Base-by-base conservation (phyloP, 208 protist species). In the Trypanosoma caninum region DNA sequence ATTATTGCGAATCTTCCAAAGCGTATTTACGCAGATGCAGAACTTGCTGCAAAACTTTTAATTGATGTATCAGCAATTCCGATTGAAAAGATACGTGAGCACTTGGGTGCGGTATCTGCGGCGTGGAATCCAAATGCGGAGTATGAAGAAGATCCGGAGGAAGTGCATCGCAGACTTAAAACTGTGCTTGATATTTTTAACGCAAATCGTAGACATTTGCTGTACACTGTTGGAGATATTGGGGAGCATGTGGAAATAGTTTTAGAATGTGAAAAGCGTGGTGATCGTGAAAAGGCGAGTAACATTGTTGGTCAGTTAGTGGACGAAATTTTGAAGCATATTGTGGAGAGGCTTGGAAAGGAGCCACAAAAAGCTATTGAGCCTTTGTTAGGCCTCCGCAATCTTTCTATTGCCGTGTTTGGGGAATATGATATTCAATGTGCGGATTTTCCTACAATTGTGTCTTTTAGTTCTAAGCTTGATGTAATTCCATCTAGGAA, bases 401-500 rank as follows among this genome's bases (percentile, higher is more conserved):
- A 99, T 77, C 80, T 99, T 20, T 92, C 96, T 8, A 77, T 99
- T 22, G 95, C 97, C 11, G 94, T 99, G 6, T 99, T 99, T 61
- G 99, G 98, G 37, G 93, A 94, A 45, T 99, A 98, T 80, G 78
- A 89, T 74, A 89, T 84, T 53, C 72, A 82, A 41, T 77, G 74
- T 35, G 76, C 82, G 16, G 69, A 82, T 20, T 76, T 98, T 25
- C 79, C 85, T 25, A 95, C 87, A 3, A 99, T 99, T 69, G 69
- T 82, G 18, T 91, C 78, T 11, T 99, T 99, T 74, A 87, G 73
- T 56, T 87, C 91, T n/a, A 83, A 89, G 41, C 81, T 99, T 8
- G 86, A 86, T 40, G 97, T 99, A 6, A 99, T 99, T 65, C 81
- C 89, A n/a, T 99, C 97, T 7, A 99, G 99, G 86, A 99, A 99